Percentiles rank a stretch among this genome's conserved stretches.
These are phyloP conservation scores for Rhinocladiella mackenziei DNA, from an alignment of 2,329 filamentous ascomycete species.

Conservation along the genomic window DNA sequence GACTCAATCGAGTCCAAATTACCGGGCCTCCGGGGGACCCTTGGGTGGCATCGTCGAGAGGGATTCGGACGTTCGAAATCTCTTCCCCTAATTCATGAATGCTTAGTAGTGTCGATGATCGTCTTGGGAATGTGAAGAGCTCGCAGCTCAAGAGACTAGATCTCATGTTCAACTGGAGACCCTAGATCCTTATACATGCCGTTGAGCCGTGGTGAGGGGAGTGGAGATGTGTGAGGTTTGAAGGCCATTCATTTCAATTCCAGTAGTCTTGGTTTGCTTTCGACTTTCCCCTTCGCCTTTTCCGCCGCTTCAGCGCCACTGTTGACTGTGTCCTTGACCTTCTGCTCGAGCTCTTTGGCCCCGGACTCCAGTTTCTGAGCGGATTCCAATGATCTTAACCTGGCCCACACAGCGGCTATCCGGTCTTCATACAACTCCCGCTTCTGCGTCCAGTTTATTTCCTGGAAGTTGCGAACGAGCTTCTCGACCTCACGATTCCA, in stretches of 20 bases:
- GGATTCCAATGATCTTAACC: constrained; percentile 13
- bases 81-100: too few species aligned
- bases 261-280: constrained; percentile 15
- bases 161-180: too few species aligned
- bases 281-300: constrained; percentile 6
- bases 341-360: constrained; percentile 15
- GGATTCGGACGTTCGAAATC: too few species aligned
- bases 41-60: too few species aligned
- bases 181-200: too few species aligned
- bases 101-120: too few species aligned
- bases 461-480: constrained; percentile 63
- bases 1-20: too few species aligned
- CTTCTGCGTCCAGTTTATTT: constrained; percentile 54
- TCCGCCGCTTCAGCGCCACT: constrained; percentile 1
- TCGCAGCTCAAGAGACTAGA: too few species aligned
- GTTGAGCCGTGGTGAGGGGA: too few species aligned
- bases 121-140: too few species aligned
- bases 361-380: constrained; percentile 19
- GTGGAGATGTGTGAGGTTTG: background rate
- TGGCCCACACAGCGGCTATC: constrained; percentile 17
- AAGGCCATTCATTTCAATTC: constrained; percentile 15
- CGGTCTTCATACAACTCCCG: constrained; percentile 21
- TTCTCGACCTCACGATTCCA: constrained; percentile 73
- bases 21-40: too few species aligned
- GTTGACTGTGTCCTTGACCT: constrained; percentile 12